phyloP scores from a whole-genome alignment of 495 filamentous ascomycete genomes.

The Tuber melanosporum region DNA sequence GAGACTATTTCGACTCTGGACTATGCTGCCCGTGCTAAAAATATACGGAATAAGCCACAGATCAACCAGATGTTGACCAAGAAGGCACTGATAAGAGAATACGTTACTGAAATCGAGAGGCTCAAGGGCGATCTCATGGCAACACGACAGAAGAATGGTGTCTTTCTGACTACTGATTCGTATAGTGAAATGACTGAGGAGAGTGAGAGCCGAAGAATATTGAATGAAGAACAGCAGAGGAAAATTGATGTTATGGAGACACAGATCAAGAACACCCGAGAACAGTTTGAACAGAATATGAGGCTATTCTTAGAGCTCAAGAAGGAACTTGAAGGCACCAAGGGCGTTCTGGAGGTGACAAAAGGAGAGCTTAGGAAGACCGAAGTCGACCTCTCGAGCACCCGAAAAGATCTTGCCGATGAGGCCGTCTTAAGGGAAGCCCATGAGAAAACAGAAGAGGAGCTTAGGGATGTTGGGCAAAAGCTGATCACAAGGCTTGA shows the following conservation, averaged over 20 bases:
- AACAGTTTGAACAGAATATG: slow-evolving; percentile 79
- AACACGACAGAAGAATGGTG: slow-evolving; percentile 86
- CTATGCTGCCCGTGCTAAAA: slow-evolving; percentile 95
- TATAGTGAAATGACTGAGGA: slow-evolving; percentile 83
- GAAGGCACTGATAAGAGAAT: slow-evolving; percentile 81
- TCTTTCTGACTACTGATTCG: slow-evolving; percentile 76
- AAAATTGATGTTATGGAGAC: slow-evolving; percentile 89
- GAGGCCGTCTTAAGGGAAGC: slow-evolving; percentile 74
- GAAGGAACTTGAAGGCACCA: slow-evolving; percentile 75
- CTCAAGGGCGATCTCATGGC: slow-evolving; percentile 89
- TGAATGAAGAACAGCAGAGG: slow-evolving; percentile 84
- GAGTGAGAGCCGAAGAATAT: slow-evolving; percentile 84
- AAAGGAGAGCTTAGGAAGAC: slow-evolving; percentile 77
- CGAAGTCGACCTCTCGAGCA: slow-evolving; percentile 69
- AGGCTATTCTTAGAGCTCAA: slow-evolving; percentile 77
- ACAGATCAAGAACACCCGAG: slow-evolving; percentile 80
- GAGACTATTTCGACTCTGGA: slow-evolving; percentile 97
- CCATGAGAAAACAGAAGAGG: slow-evolving; percentile 75
- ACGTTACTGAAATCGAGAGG: slow-evolving; percentile 88
- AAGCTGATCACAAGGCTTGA: slow-evolving; percentile 69
- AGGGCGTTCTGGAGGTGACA: slow-evolving; percentile 64
- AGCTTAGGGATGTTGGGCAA: slow-evolving; percentile 62
- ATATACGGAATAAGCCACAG: slow-evolving; percentile 96
- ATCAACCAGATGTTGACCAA: slow-evolving; percentile 86
- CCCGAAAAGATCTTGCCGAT: slow-evolving; percentile 66